Evolutionary conservation across 1,284 basidiomycete species (phyloP).

Genomic region (Heterobasidion occidentale): DNA sequence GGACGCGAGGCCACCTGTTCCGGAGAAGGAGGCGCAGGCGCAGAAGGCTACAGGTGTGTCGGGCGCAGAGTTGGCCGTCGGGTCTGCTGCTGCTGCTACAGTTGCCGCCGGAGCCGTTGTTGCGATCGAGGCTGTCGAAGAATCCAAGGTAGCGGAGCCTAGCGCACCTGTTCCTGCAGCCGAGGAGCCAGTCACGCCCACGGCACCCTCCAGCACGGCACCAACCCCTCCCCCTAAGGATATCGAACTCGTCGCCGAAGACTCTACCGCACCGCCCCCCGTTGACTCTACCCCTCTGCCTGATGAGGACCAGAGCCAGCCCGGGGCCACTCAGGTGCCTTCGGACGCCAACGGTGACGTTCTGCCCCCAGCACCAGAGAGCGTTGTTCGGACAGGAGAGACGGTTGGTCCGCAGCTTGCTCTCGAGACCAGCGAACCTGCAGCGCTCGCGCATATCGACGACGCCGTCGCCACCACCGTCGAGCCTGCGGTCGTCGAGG

Average conservation of each 20-base stretch:
- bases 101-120: conserved; percentile 6
- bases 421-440: conserved; percentile 17
- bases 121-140: conserved; percentile 12
- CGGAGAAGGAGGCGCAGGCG: background rate
- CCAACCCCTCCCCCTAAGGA: background rate
- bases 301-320: background rate
- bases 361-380: conserved; percentile 24
- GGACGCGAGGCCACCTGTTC: background rate
- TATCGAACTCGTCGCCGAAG: conserved; percentile 4
- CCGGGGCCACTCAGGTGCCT: background rate
- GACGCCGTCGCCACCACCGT: background rate
- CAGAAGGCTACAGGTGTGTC: background rate
- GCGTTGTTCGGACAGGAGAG: conserved; percentile 25
- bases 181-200: background rate
- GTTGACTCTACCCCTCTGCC: background rate
- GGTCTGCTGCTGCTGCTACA: conserved; percentile 10
- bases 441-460: conserved; percentile 7
- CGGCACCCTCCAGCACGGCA: background rate
- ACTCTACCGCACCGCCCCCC: background rate
- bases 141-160: conserved; percentile 5
- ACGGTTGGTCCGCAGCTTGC: conserved; percentile 30
- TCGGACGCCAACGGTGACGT: conserved; percentile 4
- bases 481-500: conserved; percentile 1
- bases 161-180: conserved; percentile 5
- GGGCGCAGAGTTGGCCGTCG: conserved; percentile 1